Base-by-base conservation (phyloP, 495 filamentous ascomycete genomes). In the Viridothelium virens region DNA sequence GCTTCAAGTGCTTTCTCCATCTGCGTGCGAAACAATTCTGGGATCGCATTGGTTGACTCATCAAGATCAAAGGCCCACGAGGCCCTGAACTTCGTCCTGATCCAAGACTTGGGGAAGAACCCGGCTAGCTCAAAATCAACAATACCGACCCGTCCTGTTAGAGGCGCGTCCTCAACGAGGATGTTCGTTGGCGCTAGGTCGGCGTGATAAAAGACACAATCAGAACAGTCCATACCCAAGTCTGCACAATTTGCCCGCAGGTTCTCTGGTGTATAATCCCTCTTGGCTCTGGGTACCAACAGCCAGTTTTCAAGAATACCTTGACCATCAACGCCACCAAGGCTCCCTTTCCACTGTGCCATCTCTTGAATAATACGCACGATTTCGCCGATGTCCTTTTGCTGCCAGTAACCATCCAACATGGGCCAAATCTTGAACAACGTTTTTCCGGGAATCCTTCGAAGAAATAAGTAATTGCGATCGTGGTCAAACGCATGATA, bases 1-100 rank as follows among this genome's bases (percentile, higher is more conserved):
- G 62, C 37, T 46, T 38, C 62, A 63, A 63, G 38, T 9, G 62
- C 38, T 44, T 63, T 63, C 25, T 44, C 46, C 38, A 39, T 46
- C 41, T 46, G 41, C 41, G 41, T 46, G 41, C 41, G 41, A 16
- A 7, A 46, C 41, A 63, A 33, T 63, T 63, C 38, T 44, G 11
- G 12, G 38, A 3, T 44, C 62, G 38, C 46, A 18, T 44, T 44
- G 31, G 62, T 63, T 12, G 62, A 39, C 16, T 63, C 18, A 44
- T 44, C 37, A 44, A 12, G 38, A 14, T 18, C 62, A 14, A 44
- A 63, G 46, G 62, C 16, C 16, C 34, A 63, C 62, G 46, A 44
- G 37, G 33, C 62, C 62, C 38, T 63, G 46, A 63, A 44, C 31
- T 63, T 63, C 16, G 62, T 63, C 62, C 62, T 41, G n/a, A 63